These are phyloP conservation scores for Phallus indusiatus DNA, from an alignment of 768 basidiomycete genomes.

Conservation along the genomic window DNA sequence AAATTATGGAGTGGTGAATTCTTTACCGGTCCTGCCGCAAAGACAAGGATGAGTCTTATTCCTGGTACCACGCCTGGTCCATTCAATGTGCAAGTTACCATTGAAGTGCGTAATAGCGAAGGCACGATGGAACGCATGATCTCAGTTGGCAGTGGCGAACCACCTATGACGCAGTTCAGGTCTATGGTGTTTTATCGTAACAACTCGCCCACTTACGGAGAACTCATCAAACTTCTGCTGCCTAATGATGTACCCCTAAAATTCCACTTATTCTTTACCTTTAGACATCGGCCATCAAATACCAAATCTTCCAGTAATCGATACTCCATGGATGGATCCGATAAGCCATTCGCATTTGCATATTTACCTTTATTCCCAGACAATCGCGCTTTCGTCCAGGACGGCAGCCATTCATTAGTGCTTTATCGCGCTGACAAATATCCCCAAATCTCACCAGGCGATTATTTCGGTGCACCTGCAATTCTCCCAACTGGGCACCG, in stretches of 20 bases:
- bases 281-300: constrained; percentile 48
- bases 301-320: constrained; percentile 19
- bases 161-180: constrained; percentile 67
- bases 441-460: constrained; percentile 46
- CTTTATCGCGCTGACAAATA: constrained; percentile 79
- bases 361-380: constrained; percentile 83
- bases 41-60: constrained; percentile 15
- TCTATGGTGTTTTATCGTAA: constrained; percentile 89
- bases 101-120: constrained; percentile 74
- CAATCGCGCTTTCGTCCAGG: constrained; percentile 69
- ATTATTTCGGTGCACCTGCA: constrained; percentile 66
- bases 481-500: constrained; percentile 47
- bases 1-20: constrained; percentile 96
- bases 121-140: constrained; percentile 70
- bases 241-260: constrained; percentile 56
- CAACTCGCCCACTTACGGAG: constrained; percentile 85
- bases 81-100: constrained; percentile 78
- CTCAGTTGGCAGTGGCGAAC: constrained; percentile 80
- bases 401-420: constrained; percentile 78
- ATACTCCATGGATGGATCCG: constrained; percentile 32
- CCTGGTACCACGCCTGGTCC: constrained; percentile 43
- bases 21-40: constrained; percentile 34
- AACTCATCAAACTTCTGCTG: constrained; percentile 81
- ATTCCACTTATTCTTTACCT: constrained; percentile 93
- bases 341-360: constrained; percentile 85